These are phyloP conservation scores for Suhomyces sp. DNA, from an alignment of 805 yeast genomes.

Conservation along the genomic window DNA sequence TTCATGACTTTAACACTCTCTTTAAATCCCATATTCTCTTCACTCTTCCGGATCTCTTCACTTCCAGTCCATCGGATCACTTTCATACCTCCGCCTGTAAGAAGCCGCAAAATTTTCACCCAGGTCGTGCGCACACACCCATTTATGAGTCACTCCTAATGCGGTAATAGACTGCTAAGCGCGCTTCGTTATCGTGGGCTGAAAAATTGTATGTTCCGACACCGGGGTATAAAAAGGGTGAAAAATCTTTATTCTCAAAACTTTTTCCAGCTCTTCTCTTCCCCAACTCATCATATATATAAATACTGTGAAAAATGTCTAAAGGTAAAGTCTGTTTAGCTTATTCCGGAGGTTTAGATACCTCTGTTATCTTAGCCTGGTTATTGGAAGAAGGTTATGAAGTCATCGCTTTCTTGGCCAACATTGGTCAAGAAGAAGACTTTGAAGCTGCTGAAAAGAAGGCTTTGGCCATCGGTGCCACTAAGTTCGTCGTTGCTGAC, in stretches of 20 bases:
- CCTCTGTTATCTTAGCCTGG: constrained; percentile 98
- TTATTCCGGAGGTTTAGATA: constrained; percentile 98
- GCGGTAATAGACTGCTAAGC: constrained; percentile 24
- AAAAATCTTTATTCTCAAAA: constrained; percentile 10
- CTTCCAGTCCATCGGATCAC: too few species aligned
- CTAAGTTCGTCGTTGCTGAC: constrained; percentile 91
- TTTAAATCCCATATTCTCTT: too few species aligned
- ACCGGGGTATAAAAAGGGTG: constrained; percentile 18
- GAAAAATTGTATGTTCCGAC: constrained; percentile 4
- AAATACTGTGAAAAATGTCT: constrained; percentile 53
- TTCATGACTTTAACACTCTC: too few species aligned
- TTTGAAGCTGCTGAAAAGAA: constrained; percentile 95
- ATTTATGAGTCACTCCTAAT: constrained; percentile 26
- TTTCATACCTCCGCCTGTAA: too few species aligned
- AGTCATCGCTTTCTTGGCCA: constrained; percentile 97
- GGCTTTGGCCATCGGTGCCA: constrained; percentile 95
- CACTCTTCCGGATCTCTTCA: too few species aligned
- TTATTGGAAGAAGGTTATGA: constrained; percentile 96
- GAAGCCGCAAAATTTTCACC: too few species aligned
- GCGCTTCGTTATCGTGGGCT: constrained; percentile 27
- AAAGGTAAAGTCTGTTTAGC: constrained; percentile 99
- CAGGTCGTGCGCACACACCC: constrained; percentile 2
- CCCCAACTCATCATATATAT: constrained; percentile 7
- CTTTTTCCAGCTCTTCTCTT: constrained; percentile 11
- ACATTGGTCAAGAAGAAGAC: constrained; percentile 99